A percentile compares a stretch with the other conserved stretches of the same genome.
phyloP scores from a whole-genome alignment of 2,329 filamentous ascomycete genomes.

The Colletotrichum shisoi region DNA sequence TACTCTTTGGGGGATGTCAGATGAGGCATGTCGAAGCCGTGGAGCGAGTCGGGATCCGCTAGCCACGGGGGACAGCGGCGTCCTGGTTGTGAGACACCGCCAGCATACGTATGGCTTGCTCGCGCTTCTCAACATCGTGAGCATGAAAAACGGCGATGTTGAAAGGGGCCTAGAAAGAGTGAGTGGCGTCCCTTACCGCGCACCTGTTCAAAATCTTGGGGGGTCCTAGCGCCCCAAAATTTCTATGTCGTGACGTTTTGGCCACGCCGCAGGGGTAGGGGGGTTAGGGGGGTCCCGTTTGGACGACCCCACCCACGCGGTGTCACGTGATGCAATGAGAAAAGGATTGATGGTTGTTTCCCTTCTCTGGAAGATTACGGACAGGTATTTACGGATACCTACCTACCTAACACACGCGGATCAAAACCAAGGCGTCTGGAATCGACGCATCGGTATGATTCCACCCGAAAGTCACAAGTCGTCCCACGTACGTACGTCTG shows the following conservation, averaged over 20 bases:
- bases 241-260: constrained; percentile 32
- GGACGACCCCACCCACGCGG: constrained; percentile 19
- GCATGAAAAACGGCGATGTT: neutral
- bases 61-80: neutral
- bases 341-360: neutral
- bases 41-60: constrained; percentile 22
- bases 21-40: constrained; percentile 21
- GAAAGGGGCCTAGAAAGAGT: neutral
- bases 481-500: too few relatives aligned
- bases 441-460: too few relatives aligned
- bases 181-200: constrained; percentile 19
- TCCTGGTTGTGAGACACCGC: constrained; percentile 45
- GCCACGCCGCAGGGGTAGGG: neutral
- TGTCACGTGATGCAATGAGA: constrained; percentile 12
- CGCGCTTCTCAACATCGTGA: constrained; percentile 47
- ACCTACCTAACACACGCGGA: too few relatives aligned
- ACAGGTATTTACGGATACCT: too few relatives aligned
- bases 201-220: neutral
- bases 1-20: constrained; percentile 14
- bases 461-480: too few relatives aligned
- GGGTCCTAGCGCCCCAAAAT: constrained; percentile 28
- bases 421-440: too few relatives aligned
- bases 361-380: too few relatives aligned
- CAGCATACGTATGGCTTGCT: constrained; percentile 48
- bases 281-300: neutral